Percentiles rank a stretch among this genome's conserved stretches.
These are phyloP conservation scores for Schwanniomyces yamadae DNA, from an alignment of 805 yeast species.

Conservation along the genomic window DNA sequence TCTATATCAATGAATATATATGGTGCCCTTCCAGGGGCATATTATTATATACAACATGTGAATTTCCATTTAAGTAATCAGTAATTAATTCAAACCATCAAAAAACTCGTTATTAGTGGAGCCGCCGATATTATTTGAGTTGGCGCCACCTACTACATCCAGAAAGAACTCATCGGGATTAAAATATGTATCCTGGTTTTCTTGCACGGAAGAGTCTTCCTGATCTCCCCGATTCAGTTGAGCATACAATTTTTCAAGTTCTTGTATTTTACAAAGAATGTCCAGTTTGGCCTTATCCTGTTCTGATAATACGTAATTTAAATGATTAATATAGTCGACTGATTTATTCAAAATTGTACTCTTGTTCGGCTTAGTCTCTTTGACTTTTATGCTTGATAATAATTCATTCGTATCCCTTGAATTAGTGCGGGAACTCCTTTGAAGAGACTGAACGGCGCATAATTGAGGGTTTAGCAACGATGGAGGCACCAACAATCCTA, in stretches of 20 bases:
- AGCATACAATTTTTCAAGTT: constrained; percentile 11
- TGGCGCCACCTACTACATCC: constrained; percentile 15
- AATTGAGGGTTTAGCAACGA: constrained; percentile 52
- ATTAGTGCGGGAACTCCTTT: constrained; percentile 27
- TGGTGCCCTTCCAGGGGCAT: constrained; percentile 4
- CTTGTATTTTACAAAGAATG: constrained; percentile 28
- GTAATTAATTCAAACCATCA: constrained; percentile 3
- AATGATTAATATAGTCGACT: constrained; percentile 73
- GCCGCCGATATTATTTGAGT: constrained; percentile 3
- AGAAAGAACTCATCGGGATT: constrained; percentile 28
- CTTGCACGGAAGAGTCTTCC: constrained; percentile 3
- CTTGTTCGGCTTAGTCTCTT: constrained; percentile 79
- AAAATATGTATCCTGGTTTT: constrained; percentile 14
- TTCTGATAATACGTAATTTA: constrained; percentile 56
- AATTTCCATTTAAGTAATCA: no score
- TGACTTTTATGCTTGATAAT: constrained; percentile 42
- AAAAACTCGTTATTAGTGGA: constrained; percentile 2
- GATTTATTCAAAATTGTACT: constrained; percentile 73
- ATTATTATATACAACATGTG: neutral
- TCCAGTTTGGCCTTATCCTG: constrained; percentile 51
- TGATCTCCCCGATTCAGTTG: neutral
- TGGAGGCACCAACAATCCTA: constrained; percentile 81
- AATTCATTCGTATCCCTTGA: constrained; percentile 35
- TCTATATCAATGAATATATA: no score
- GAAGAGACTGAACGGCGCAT: constrained; percentile 44